Evolutionary conservation across 108 stramenopile species (phyloP).

Genomic region (Craspedostauros australis): DNA sequence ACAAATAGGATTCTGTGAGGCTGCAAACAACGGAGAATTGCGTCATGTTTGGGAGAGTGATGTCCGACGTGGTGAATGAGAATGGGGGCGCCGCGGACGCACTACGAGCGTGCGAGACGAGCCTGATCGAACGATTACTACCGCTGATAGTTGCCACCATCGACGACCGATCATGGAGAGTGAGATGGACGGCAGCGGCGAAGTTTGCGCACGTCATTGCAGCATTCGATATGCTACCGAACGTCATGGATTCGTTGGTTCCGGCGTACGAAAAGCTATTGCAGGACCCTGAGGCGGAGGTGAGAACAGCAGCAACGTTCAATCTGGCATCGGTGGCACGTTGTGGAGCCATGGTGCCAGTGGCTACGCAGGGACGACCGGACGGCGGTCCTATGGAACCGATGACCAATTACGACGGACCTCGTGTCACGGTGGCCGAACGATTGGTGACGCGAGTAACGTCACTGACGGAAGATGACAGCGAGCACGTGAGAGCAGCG

Average conservation of each 20-base stretch:
- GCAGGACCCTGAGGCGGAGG: constrained; percentile 92
- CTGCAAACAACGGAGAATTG: constrained; percentile 91
- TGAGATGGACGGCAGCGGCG: constrained; percentile 89
- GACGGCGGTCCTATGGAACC: constrained; percentile 21
- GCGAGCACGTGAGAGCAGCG: constrained; percentile 85
- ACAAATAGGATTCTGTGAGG: constrained; percentile 78
- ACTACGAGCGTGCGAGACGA: constrained; percentile 24
- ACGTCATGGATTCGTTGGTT: constrained; percentile 65
- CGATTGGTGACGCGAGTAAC: constrained; percentile 72
- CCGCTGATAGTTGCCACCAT: constrained; percentile 79
- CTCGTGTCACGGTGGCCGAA: constrained; percentile 57
- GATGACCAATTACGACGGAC: constrained; percentile 16
- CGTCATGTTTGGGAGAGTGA: constrained; percentile 71
- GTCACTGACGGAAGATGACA: constrained; percentile 79
- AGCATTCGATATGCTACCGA: constrained; percentile 49
- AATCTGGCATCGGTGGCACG: constrained; percentile 76
- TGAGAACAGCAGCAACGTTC: constrained; percentile 88
- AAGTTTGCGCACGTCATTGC: constrained; percentile 78
- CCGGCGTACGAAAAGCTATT: constrained; percentile 84
- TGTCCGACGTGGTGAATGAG: constrained; percentile 35
- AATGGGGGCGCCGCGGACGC: constrained; percentile 8
- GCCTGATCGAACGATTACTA: constrained; percentile 56
- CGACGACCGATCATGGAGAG: constrained; percentile 93
- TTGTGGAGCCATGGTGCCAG: constrained; percentile 42
- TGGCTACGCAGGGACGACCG: constrained; percentile 20